Base-by-base conservation (phyloP, 768 basidiomycete genomes). In the Leccinum subtestaceum region DNA sequence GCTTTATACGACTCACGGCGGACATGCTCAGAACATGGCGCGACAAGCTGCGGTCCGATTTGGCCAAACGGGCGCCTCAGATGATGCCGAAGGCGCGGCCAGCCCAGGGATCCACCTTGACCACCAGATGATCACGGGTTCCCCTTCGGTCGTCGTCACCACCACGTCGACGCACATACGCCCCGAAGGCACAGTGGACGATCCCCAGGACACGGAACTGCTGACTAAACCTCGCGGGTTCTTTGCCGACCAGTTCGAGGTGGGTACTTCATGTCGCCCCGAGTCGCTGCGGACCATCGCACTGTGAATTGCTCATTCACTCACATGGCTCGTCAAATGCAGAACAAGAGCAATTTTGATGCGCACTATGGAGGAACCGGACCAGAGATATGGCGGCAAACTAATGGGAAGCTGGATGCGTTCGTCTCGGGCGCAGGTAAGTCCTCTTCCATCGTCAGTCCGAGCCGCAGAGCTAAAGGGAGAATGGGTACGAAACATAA, bases 191-290 rank as follows among this genome's bases (percentile, higher is more conserved):
- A 64, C 70, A 4, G 58, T 63, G 6, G 65, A 70, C 17, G 75
- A 74, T 27, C 74, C 73, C 21, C 62, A 73, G 34, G 76, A 81
- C 2, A 77, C 76, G 49, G 78, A 81, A 45, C 72, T 82, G 23
- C 60, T 76, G 17, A 72, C 66, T 52, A 80, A 80, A 65, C 89
- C 91, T 3, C 78, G 91, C 61, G 96, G 95, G 0, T 91, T 88
- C 75, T 99, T 98, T 66, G 93, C 94, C 4, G 94, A 99, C 70
- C 97, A 99, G 74, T 98, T 99, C 59, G 96, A 98, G 74, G 84
- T 83, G 53, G 13, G 63, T 48, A 21, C 17, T 5, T 36, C 13
- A 36, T 36, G 34, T 36, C 34, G 4, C 11, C 40, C n/a, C 4
- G 13, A 43, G 43, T 23, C 23, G 23, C 23, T 23, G 23, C n/a